Base-by-base conservation (phyloP, 2,329 filamentous ascomycete genomes). In the Geosmithia putterillii region DNA sequence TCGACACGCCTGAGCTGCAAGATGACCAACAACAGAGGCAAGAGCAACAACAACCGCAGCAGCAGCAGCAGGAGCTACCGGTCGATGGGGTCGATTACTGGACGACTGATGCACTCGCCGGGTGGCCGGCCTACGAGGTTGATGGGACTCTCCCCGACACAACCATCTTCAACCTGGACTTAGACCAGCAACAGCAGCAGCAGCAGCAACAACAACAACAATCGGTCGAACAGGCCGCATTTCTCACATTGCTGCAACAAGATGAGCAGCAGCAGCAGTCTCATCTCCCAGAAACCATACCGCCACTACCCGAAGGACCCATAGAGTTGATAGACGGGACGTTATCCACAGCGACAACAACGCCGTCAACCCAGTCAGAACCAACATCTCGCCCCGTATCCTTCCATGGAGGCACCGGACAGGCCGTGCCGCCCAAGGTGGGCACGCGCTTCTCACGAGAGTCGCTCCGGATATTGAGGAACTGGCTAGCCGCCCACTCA, bases 401-500 rank as follows among this genome's bases (percentile, higher is more conserved):
- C 19, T 36, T 32, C 18, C 22, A 38, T 5, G 17, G 12, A 12
- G 21, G 7, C 22, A 18, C 7, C 21, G 7, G n/a, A 14, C 3
- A 23, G 8, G 17, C 23, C 9, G 20, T 45, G 2, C 44, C 44
- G 4, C 44, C 44, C 36, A 46, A 46, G 28, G 37, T 46, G 18
- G 44, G 44, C 19, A 43, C 44, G 1, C 44, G 44, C 12, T 52
- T 94, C 58, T 83, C 86, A 3, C 70, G 82, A 45, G 79, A 86
- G 50, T 83, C 85, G 0, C 73, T 89, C 46, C 81, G 81, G 48
- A 72, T 86, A 20, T 64, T 94, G 42, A 87, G 87, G 59, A 77
- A 81, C 52, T 94, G 87, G 87, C 71, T 94, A 15, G 71, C 79
- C 0, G 74, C 76, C 8, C 85, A 94, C 57, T 73, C 71, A 47